A percentile compares a stretch with the other conserved stretches of the same genome.
Conservation (phyloP, 805 yeast genomes). For the Yamadazyma sp. region DNA sequence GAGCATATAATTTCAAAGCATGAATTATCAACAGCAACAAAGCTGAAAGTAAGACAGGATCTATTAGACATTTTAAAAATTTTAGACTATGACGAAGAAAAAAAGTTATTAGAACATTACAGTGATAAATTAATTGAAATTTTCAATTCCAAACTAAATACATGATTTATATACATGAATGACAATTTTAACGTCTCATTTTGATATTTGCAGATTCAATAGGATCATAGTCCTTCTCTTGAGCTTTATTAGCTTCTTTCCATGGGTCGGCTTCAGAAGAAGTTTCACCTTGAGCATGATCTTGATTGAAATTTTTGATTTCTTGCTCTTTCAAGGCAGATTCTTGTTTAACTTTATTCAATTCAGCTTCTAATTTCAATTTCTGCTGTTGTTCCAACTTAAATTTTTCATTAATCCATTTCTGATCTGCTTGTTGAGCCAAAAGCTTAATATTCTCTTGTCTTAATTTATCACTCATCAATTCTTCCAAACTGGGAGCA, state of each 20-base stretch:
- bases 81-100: constrained; percentile 14
- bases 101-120: constrained; percentile 28
- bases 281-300: neutral
- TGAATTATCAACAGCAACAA: constrained; percentile 10
- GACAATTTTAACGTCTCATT: constrained; percentile 23
- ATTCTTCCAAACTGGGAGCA: constrained; percentile 64
- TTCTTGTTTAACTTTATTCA: constrained; percentile 21
- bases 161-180: constrained; percentile 7
- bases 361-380: constrained; percentile 28
- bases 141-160: constrained; percentile 22
- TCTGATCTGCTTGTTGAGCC: constrained; percentile 45
- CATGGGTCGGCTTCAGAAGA: constrained; percentile 1
- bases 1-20: constrained; percentile 1
- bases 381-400: constrained; percentile 31
- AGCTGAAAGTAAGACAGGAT: neutral
- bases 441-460: constrained; percentile 49
- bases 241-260: constrained; percentile 1
- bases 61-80: neutral
- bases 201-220: constrained; percentile 36
- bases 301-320: constrained; percentile 1
- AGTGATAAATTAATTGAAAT: constrained; percentile 34
- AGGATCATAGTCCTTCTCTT: constrained; percentile 23
- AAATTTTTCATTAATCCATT: constrained; percentile 36
- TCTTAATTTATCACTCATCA: constrained; percentile 55
- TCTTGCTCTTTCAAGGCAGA: neutral